Conservation (phyloP, 192 early-diverging fungal genomes). For the Neocallimastix lanati region DNA sequence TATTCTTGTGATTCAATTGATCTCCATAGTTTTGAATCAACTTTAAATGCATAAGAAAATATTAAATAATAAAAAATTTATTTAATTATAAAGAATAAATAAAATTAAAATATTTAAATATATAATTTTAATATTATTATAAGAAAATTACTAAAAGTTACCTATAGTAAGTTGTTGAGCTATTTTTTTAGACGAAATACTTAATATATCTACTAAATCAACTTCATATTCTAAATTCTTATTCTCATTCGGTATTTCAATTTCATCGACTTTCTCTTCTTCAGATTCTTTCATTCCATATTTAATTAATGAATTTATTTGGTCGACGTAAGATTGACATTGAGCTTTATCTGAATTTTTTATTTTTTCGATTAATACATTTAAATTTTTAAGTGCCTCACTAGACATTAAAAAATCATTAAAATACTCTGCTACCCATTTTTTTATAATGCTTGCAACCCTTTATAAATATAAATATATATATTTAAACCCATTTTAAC, state of each 20-base stretch:
- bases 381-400: neutral
- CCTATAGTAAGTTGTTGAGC: constrained; percentile 16
- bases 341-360: neutral
- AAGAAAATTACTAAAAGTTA: no score
- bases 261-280: neutral
- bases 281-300: neutral
- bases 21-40: constrained; percentile 10
- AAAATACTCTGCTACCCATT: neutral
- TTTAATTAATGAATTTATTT: neutral
- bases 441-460: neutral
- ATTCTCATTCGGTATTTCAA: neutral
- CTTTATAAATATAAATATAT: no score
- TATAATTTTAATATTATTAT: no score
- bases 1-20: constrained; percentile 14
- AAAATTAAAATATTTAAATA: no score
- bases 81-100: no score
- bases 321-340: neutral
- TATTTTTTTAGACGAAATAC: constrained; percentile 6
- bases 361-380: neutral
- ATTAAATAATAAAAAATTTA: no score
- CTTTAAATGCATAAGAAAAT: no score
- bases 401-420: neutral
- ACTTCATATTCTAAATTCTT: neutral
- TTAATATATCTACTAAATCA: constrained; percentile 10
- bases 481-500: no score